These are phyloP conservation scores for Heliamphora exappendiculata DNA, from an alignment of 148 eudicot genomes.

Conservation along the genomic window DNA sequence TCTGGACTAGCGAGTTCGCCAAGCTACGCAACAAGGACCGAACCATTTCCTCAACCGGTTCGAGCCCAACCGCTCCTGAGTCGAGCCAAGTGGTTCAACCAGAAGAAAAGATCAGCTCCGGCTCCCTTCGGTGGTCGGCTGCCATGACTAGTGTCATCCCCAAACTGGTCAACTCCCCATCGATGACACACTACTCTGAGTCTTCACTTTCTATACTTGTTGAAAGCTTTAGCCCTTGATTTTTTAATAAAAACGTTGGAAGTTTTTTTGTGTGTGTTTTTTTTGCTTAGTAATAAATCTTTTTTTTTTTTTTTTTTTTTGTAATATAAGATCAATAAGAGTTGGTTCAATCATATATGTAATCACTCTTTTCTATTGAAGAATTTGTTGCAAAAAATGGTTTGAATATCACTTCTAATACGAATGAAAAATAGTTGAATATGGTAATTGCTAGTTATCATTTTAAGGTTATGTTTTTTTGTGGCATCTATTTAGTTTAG, in stretches of 20 bases:
- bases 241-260: no score
- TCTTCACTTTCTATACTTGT: conserved; percentile 31
- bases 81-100: conserved; percentile 3
- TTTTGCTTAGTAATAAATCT: no score
- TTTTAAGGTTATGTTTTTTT: no score
- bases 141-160: conserved; percentile 4
- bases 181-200: conserved; percentile 28
- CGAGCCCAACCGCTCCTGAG: conserved; percentile 5
- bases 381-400: no score
- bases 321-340: no score
- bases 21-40: conserved; percentile 25
- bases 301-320: neutral
- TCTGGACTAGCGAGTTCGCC: conserved; percentile 33
- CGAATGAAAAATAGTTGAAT: no score
- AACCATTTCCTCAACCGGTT: conserved; percentile 14
- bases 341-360: no score
- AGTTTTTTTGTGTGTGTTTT: no score
- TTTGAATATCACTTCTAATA: no score
- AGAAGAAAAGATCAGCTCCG: neutral
- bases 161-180: conserved; percentile 4
- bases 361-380: no score
- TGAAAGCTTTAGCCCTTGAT: conserved; percentile 38
- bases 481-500: no score
- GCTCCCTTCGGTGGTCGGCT: conserved; percentile 1
- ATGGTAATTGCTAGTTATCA: no score